Percentiles rank a stretch among this genome's conserved stretches.
Evolutionary conservation across 2,329 filamentous ascomycete genomes (phyloP).

Genomic region (Apiospora pterosperma): DNA sequence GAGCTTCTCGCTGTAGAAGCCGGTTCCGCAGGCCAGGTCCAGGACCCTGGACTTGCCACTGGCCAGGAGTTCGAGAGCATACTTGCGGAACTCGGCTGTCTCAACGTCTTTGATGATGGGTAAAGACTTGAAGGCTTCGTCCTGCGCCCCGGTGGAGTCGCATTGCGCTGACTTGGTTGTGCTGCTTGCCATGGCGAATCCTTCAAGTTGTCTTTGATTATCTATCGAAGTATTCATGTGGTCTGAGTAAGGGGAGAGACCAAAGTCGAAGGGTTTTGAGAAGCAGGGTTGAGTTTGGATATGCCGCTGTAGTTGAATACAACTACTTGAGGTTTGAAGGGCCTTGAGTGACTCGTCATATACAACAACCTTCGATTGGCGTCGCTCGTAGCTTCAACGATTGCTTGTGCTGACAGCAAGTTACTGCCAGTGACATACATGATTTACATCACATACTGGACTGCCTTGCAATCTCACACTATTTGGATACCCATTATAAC

Average conservation of each 20-base stretch:
- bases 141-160: neutral
- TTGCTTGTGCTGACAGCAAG: neutral
- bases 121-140: neutral
- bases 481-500: neutral
- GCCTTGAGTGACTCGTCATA: neutral
- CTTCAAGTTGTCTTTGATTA: neutral
- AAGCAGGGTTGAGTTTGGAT: neutral
- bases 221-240: too few relatives aligned
- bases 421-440: neutral
- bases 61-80: neutral
- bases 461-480: too few relatives aligned
- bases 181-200: neutral
- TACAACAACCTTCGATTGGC: neutral
- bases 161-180: neutral
- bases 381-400: neutral
- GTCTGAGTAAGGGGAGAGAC: neutral
- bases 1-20: conserved; percentile 30
- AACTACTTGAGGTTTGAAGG: neutral
- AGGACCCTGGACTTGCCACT: conserved; percentile 19
- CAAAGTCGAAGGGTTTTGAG: neutral
- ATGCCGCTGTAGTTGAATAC: neutral
- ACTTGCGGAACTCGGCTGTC: neutral
- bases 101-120: neutral
- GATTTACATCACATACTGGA: too few relatives aligned
- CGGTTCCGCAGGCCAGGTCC: conserved; percentile 35